phyloP scores from a whole-genome alignment of 2,329 filamentous ascomycete genomes.

The Alternaria longipes region DNA sequence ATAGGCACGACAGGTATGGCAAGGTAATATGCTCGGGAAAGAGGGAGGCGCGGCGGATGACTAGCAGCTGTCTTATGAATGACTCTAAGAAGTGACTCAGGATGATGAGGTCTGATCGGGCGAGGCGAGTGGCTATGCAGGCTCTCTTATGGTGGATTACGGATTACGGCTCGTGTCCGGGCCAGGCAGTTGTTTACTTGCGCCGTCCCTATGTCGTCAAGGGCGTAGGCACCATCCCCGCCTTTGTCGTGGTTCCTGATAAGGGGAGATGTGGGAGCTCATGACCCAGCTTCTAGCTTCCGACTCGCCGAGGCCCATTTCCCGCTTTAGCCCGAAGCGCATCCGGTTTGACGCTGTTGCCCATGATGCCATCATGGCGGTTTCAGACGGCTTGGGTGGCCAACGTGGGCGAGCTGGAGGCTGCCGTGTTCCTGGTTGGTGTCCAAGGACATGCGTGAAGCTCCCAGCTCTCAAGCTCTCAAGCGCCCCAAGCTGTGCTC shows the following conservation, averaged over 20 bases:
- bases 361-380: conserved; percentile 44
- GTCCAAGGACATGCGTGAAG: conserved; percentile 17
- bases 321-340: conserved; percentile 31
- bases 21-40: conserved; percentile 37
- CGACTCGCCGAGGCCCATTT: conserved; percentile 44
- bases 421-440: conserved; percentile 27
- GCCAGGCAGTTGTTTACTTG: conserved; percentile 29
- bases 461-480: conserved; percentile 16
- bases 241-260: conserved; percentile 37
- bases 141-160: conserved; percentile 22
- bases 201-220: conserved; percentile 39
- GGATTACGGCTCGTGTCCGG: conserved; percentile 28
- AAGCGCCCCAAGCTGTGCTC: conserved; percentile 18
- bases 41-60: conserved; percentile 43
- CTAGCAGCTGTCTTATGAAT: conserved; percentile 44
- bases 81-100: conserved; percentile 50
- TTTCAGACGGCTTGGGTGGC: conserved; percentile 44
- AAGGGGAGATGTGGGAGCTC: conserved; percentile 36
- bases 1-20: conserved; percentile 17
- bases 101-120: conserved; percentile 27
- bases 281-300: conserved; percentile 29
- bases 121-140: conserved; percentile 43
- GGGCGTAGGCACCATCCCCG: conserved; percentile 37
- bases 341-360: conserved; percentile 38
- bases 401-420: conserved; percentile 48